Conservation (phyloP, 2,329 filamentous ascomycete species). For the Apiospora sp. region DNA sequence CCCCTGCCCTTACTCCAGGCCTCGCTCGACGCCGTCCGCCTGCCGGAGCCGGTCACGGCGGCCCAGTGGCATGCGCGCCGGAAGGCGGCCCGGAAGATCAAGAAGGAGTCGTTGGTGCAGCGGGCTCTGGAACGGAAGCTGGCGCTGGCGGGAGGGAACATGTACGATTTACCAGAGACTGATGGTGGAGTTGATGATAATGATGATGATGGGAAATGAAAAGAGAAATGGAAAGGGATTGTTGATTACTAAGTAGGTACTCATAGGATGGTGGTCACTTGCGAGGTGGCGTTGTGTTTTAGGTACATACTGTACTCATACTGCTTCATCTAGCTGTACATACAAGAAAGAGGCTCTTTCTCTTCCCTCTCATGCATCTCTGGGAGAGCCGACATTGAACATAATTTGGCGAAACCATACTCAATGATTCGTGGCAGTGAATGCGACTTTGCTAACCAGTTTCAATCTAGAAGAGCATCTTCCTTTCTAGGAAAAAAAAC, state of each 20-base stretch:
- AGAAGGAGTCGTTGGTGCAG: background rate
- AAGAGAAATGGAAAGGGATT: too few relatives aligned
- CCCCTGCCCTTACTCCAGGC: constrained; percentile 31
- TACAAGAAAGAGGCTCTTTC: background rate
- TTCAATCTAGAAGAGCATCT: background rate
- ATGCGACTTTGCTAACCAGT: background rate
- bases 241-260: too few relatives aligned
- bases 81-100: background rate
- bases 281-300: background rate
- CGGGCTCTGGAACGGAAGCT: background rate
- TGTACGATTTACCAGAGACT: too few relatives aligned
- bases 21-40: constrained; percentile 8
- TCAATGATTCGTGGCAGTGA: background rate
- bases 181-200: too few relatives aligned
- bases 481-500: too few relatives aligned
- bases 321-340: background rate
- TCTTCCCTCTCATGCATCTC: background rate
- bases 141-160: too few relatives aligned
- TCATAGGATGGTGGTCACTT: background rate
- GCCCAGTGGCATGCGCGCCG: background rate
- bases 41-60: background rate
- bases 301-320: background rate
- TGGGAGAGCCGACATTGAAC: background rate
- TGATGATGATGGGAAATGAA: too few relatives aligned
- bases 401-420: background rate